Conservation (phyloP, 495 filamentous ascomycete species). For the Xylaria bambusicola region DNA sequence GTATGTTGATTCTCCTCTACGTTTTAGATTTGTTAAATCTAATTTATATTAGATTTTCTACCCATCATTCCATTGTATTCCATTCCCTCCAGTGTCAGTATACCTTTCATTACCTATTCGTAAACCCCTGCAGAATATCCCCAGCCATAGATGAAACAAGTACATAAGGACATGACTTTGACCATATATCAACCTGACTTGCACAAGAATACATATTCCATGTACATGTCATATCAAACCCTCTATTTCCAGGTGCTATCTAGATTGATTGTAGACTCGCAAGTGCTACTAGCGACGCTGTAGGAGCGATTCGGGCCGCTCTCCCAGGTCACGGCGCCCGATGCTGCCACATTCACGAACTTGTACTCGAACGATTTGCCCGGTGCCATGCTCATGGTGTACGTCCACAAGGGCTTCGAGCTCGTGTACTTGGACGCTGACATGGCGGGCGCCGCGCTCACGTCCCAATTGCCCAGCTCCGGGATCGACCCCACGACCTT, state of each 20-base stretch:
- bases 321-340: conserved; percentile 57
- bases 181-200: too few species aligned
- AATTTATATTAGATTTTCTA: too few species aligned
- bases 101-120: too few species aligned
- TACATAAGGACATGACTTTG: too few species aligned
- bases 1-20: too few species aligned
- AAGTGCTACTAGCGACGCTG: conserved; percentile 43
- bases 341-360: conserved; percentile 53
- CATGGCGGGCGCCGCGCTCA: conserved; percentile 44
- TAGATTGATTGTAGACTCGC: neutral
- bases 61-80: too few species aligned
- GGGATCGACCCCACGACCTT: conserved; percentile 52
- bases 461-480: conserved; percentile 52
- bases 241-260: neutral
- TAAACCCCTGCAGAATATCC: too few species aligned
- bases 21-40: too few species aligned
- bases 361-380: conserved; percentile 60
- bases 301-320: conserved; percentile 57
- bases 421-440: conserved; percentile 50
- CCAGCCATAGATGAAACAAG: too few species aligned
- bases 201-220: too few species aligned
- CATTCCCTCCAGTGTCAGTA: too few species aligned
- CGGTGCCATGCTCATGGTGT: conserved; percentile 42
- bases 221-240: too few species aligned
- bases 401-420: conserved; percentile 52